Evolutionary conservation across 2,329 filamentous ascomycete genomes (phyloP), one percentile per base, ranked within the genome.

Genomic region (Fusarium keratoplasticum): DNA sequence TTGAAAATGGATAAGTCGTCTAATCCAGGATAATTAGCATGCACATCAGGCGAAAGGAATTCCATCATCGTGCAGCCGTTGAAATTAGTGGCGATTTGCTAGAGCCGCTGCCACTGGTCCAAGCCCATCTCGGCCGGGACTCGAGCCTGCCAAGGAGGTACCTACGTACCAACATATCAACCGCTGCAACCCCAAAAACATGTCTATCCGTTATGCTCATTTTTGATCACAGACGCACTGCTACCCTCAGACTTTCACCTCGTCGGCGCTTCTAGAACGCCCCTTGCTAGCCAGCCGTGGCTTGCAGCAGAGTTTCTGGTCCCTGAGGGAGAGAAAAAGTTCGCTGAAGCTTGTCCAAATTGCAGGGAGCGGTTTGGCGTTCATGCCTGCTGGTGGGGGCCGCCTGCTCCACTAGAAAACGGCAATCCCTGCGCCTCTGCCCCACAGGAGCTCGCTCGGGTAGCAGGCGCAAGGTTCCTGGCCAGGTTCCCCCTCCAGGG

Each of bases 1-100:
- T 20, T 18, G n/a, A 47, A 29, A 31, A 29, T 52, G 25, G 25
- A 50, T 5, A 52, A 31, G 25, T 52, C 18, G 47, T 20, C 16
- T 29, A 20, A 8, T n/a, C 47, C 18, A 52, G 47, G 18, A 52
- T 52, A 16, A 20, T 20, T 40, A 47, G 27, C 7, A 54, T 54
- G 29, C 8, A 55, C 29, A 35, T 35, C 52, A 55, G 52, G 22
- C 25, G 47, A 52, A 52, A 42, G 22, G 20, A 64, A 72, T 69
- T 74, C 71, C 71, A 74, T 74, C 71, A 74, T 74, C 14, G 61
- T 74, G 72, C 71, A 74, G 72, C 72, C 72, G 72, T 74, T 74
- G 69, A 75, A 73, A 74, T 74, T 74, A 75, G 72, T 74, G 72
- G 72, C 72, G 66, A 67, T 70, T 55, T 14, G 54, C 60, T 74